Evolutionary conservation across 2,329 filamentous ascomycete species (phyloP).

Genomic region (Didymella exigua): DNA sequence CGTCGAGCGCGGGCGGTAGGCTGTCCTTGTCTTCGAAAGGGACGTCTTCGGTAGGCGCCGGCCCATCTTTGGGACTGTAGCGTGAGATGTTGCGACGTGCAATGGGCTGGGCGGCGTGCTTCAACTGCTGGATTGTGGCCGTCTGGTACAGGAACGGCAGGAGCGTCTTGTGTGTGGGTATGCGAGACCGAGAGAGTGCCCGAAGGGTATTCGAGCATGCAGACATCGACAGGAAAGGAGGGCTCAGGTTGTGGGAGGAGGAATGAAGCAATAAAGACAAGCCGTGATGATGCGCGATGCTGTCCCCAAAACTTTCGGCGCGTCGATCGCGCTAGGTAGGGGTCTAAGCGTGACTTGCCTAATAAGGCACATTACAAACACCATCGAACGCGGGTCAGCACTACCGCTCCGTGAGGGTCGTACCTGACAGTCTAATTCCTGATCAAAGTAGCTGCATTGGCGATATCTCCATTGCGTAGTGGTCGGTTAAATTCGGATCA

Average conservation of each 20-base stretch:
- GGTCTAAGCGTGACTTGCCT: slow-evolving; percentile 10
- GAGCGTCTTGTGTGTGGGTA: slow-evolving; percentile 50
- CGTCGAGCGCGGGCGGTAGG: slow-evolving; percentile 28
- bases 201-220: slow-evolving; percentile 37
- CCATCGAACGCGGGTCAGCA: slow-evolving; percentile 6
- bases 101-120: slow-evolving; percentile 23
- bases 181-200: slow-evolving; percentile 40
- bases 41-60: slow-evolving; percentile 55
- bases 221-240: slow-evolving; percentile 34
- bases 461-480: not conserved
- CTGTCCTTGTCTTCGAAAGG: slow-evolving; percentile 49
- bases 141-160: slow-evolving; percentile 77
- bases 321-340: slow-evolving; percentile 7
- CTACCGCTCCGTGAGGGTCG: slow-evolving; percentile 1
- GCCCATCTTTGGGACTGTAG: slow-evolving; percentile 46
- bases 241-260: not conserved
- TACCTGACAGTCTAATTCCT: not conserved
- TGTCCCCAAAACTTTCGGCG: slow-evolving; percentile 11
- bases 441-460: not conserved
- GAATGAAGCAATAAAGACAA: not conserved
- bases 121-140: slow-evolving; percentile 60
- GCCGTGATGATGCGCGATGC: not conserved
- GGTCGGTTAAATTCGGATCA: not conserved
- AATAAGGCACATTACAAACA: slow-evolving; percentile 3
- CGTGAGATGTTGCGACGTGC: slow-evolving; percentile 31